phyloP scores from a whole-genome alignment of 2,329 filamentous ascomycete species.

The Hymenoscyphus repandus region DNA sequence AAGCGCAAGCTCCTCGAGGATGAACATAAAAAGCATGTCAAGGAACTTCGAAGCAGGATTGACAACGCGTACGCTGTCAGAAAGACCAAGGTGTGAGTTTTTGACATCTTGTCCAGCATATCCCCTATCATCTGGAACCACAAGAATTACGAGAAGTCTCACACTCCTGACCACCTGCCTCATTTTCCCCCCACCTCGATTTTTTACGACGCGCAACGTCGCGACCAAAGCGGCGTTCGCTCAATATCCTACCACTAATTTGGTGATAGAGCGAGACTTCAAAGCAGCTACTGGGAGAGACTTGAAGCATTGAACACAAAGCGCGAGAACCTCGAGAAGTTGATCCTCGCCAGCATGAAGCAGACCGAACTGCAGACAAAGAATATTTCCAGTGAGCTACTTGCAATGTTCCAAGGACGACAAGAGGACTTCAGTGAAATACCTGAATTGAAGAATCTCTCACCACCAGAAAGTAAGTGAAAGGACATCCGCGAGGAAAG shows the following conservation, averaged over 20 bases:
- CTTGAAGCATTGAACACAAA: constrained; percentile 26
- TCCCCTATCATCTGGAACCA: not conserved
- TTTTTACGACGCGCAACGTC: not conserved
- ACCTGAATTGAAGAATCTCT: not conserved
- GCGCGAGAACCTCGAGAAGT: constrained; percentile 23
- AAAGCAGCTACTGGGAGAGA: constrained; percentile 19
- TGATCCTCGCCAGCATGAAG: constrained; percentile 26
- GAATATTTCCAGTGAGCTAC: constrained; percentile 24
- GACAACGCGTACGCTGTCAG: constrained; percentile 20
- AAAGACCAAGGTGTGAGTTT: constrained; percentile 25
- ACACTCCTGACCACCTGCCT: not conserved
- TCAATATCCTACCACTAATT: constrained; percentile 1
- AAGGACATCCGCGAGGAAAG: not conserved
- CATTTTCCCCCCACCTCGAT: too few species aligned
- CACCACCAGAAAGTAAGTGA: not conserved
- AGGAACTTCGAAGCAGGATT: constrained; percentile 22
- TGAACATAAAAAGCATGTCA: constrained; percentile 21
- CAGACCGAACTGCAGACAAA: constrained; percentile 21
- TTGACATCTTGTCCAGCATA: not conserved
- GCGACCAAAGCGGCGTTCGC: not conserved
- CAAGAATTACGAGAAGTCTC: not conserved
- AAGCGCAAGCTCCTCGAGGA: constrained; percentile 25
- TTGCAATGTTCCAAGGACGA: constrained; percentile 23
- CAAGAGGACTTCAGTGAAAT: constrained; percentile 19
- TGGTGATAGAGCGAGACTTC: constrained; percentile 21